Conservation (phyloP, 2,329 filamentous ascomycete genomes). For the Myriangium duriaei region DNA sequence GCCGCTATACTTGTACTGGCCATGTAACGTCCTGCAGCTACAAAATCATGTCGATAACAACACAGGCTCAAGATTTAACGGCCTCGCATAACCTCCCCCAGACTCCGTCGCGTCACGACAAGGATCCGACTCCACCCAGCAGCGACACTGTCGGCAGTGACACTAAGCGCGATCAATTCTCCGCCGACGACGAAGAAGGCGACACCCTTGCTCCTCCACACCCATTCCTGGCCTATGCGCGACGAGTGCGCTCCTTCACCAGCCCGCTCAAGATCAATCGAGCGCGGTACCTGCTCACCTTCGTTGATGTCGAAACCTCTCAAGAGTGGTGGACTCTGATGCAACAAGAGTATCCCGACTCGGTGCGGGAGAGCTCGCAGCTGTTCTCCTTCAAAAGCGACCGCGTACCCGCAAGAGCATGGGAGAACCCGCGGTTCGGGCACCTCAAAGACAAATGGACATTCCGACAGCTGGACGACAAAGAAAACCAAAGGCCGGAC, state of each 20-base stretch:
- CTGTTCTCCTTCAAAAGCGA: slow-evolving; percentile 22
- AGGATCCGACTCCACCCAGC: slow-evolving; percentile 8
- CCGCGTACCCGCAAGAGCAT: slow-evolving; percentile 18
- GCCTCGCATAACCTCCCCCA: slow-evolving; percentile 7
- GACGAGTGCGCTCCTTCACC: slow-evolving; percentile 12
- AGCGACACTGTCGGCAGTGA: slow-evolving; percentile 5
- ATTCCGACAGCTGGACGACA: slow-evolving; percentile 20
- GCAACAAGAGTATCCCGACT: slow-evolving; percentile 19
- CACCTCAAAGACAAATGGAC: slow-evolving; percentile 23
- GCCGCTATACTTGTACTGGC: no score
- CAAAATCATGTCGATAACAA: slow-evolving; percentile 6
- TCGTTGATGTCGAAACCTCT: slow-evolving; percentile 19
- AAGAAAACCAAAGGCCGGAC: slow-evolving; percentile 13
- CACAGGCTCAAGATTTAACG: slow-evolving; percentile 7
- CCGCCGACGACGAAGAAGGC: slow-evolving; percentile 6
- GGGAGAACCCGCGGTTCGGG: slow-evolving; percentile 19
- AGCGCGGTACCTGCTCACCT: slow-evolving; percentile 22
- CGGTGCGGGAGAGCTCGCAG: slow-evolving; percentile 19
- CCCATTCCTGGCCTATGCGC: slow-evolving; percentile 12
- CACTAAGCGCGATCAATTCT: slow-evolving; percentile 4
- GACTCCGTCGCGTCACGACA: slow-evolving; percentile 7
- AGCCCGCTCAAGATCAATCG: slow-evolving; percentile 13
- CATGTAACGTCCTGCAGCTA: slow-evolving; percentile 2
- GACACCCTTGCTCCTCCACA: slow-evolving; percentile 3
- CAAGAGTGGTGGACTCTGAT: slow-evolving; percentile 23